Conservation (phyloP, 2,329 filamentous ascomycete species). For the Microcyclospora pomicola region DNA sequence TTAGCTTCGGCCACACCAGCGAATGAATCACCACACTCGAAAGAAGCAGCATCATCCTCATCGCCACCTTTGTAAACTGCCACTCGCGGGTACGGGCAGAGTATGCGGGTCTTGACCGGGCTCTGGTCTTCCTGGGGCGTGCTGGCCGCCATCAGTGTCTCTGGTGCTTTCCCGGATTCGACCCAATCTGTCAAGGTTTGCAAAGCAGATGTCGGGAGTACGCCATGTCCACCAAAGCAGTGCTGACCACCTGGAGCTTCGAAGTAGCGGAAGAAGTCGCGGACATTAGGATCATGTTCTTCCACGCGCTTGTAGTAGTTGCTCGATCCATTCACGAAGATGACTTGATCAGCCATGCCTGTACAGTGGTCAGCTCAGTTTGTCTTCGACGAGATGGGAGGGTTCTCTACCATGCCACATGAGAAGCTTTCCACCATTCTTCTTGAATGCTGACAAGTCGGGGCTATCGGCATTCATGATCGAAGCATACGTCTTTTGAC, state of each 20-base stretch:
- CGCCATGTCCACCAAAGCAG: slow-evolving; percentile 22
- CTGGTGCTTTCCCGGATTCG: slow-evolving; percentile 17
- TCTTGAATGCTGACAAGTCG: slow-evolving; percentile 25
- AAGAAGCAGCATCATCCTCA: slow-evolving; percentile 7
- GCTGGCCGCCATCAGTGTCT: slow-evolving; percentile 8
- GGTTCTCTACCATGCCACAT: slow-evolving; percentile 27
- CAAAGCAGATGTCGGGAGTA: slow-evolving; percentile 10
- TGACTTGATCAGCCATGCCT: slow-evolving; percentile 25
- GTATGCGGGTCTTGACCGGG: slow-evolving; percentile 1
- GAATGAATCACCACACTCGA: slow-evolving; percentile 9
- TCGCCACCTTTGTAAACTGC: slow-evolving; percentile 10
- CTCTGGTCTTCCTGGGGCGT: not conserved
- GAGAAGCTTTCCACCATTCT: slow-evolving; percentile 29
- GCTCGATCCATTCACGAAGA: slow-evolving; percentile 23
- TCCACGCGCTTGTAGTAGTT: slow-evolving; percentile 26
- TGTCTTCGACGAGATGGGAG: slow-evolving; percentile 1
- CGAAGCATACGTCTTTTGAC: slow-evolving; percentile 17
- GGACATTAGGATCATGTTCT: slow-evolving; percentile 12
- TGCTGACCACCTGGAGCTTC: slow-evolving; percentile 27
- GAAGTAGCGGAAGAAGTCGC: slow-evolving; percentile 27
- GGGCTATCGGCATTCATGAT: slow-evolving; percentile 26
- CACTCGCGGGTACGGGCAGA: slow-evolving; percentile 12
- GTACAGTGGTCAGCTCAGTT: slow-evolving; percentile 7
- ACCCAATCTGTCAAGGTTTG: slow-evolving; percentile 17
- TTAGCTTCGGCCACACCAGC: not conserved